Percentiles rank a stretch among this genome's conserved stretches.
These are phyloP conservation scores for Clarireedia paspali DNA, from an alignment of 2,329 filamentous ascomycete genomes.

Conservation along the genomic window DNA sequence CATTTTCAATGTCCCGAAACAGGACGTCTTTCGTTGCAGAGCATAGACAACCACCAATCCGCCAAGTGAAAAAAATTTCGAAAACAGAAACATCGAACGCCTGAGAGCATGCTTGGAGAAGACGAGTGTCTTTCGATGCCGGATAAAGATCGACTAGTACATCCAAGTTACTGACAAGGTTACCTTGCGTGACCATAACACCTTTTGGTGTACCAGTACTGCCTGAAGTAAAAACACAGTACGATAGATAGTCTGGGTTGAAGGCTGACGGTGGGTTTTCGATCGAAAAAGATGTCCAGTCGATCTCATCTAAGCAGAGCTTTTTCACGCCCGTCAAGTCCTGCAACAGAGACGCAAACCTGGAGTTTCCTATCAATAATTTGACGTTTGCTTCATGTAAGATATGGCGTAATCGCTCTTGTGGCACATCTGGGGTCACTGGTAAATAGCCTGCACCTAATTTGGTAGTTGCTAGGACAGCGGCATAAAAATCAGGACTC, in stretches of 20 bases:
- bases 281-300: slow-evolving; percentile 14
- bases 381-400: slow-evolving; percentile 50
- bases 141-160: slow-evolving; percentile 62
- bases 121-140: slow-evolving; percentile 35
- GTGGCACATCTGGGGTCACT: slow-evolving; percentile 63
- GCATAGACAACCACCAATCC: slow-evolving; percentile 69
- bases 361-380: slow-evolving; percentile 36
- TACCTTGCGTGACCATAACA: slow-evolving; percentile 68
- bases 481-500: slow-evolving; percentile 61
- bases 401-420: slow-evolving; percentile 52
- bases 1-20: slow-evolving; percentile 62
- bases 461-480: slow-evolving; percentile 69
- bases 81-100: slow-evolving; percentile 86
- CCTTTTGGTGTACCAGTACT: slow-evolving; percentile 74
- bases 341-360: slow-evolving; percentile 22
- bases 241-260: slow-evolving; percentile 42
- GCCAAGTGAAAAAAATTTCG: slow-evolving; percentile 83
- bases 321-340: slow-evolving; percentile 14
- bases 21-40: slow-evolving; percentile 66
- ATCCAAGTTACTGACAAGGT: slow-evolving; percentile 69
- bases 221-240: slow-evolving; percentile 77
- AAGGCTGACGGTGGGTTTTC: slow-evolving; percentile 15
- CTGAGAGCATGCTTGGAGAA: slow-evolving; percentile 77
- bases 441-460: slow-evolving; percentile 74
- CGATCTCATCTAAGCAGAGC: slow-evolving; percentile 26